phyloP scores from a whole-genome alignment of 768 basidiomycete genomes.

The Phaeolepiota aurea region DNA sequence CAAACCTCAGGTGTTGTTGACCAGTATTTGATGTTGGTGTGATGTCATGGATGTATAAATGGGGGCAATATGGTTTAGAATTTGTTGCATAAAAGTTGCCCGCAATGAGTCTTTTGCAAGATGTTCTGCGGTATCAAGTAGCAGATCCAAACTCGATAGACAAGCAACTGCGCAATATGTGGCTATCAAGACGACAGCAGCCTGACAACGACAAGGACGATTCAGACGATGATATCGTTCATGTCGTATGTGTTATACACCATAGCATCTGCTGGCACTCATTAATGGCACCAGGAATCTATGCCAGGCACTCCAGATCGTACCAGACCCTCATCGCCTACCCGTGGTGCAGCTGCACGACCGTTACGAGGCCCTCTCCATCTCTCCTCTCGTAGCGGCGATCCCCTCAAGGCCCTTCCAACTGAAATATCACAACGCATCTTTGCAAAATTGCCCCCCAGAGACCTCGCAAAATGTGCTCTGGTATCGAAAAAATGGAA shows the following conservation, averaged over 20 bases:
- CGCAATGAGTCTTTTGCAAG: slow-evolving; percentile 62
- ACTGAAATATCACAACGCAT: slow-evolving; percentile 79
- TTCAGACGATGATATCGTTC: slow-evolving; percentile 63
- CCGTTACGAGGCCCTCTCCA: slow-evolving; percentile 41
- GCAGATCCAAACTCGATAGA: slow-evolving; percentile 25
- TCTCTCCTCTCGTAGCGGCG: slow-evolving; percentile 31
- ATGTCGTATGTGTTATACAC: slow-evolving; percentile 44
- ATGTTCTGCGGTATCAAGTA: slow-evolving; percentile 50
- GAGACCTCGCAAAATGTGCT: slow-evolving; percentile 69
- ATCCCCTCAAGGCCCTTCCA: slow-evolving; percentile 66
- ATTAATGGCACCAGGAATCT: slow-evolving; percentile 38
- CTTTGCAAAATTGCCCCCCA: slow-evolving; percentile 52
- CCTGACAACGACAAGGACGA: slow-evolving; percentile 36
- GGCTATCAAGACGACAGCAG: slow-evolving; percentile 11
- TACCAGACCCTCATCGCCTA: slow-evolving; percentile 54
- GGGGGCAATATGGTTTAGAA: background rate
- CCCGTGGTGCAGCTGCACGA: slow-evolving; percentile 35
- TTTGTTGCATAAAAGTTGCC: slow-evolving; percentile 1
- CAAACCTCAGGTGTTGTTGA: too few species aligned
- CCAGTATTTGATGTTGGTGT: too few species aligned
- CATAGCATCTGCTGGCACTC: slow-evolving; percentile 1
- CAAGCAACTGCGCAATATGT: slow-evolving; percentile 21
- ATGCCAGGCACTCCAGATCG: slow-evolving; percentile 59
- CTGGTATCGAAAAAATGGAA: slow-evolving; percentile 83
- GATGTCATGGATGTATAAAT: slow-evolving; percentile 13